Conservation (phyloP, 2,329 filamentous ascomycete species). For the Rutstroemia sp. region DNA sequence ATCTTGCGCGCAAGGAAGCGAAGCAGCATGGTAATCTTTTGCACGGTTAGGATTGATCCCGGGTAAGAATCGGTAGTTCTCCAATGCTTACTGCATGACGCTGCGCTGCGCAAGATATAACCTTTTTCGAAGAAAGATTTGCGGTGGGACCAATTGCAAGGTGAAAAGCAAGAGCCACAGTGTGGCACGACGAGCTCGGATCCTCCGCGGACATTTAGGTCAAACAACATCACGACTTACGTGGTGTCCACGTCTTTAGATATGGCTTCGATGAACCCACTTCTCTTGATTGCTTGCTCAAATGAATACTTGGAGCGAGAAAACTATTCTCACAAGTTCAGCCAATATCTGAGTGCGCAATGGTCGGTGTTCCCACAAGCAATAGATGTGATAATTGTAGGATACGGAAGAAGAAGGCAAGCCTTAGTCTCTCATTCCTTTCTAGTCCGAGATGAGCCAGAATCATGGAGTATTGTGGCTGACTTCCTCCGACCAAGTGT, state of each 20-base stretch:
- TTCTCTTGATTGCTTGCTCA: too few relatives aligned
- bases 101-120: slow-evolving; percentile 1
- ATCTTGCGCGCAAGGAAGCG: too few relatives aligned
- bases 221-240: neutral
- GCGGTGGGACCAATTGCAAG: neutral
- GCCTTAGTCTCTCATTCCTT: neutral
- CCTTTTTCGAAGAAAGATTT: neutral
- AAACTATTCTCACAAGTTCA: neutral
- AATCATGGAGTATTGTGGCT: neutral
- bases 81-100: neutral
- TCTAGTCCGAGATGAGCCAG: neutral
- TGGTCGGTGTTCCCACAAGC: slow-evolving; percentile 14
- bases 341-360: neutral
- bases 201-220: neutral
- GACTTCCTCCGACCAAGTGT: slow-evolving; percentile 5
- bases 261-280: neutral
- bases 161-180: neutral
- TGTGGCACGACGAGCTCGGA: neutral
- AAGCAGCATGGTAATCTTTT: too few relatives aligned
- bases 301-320: too few relatives aligned
- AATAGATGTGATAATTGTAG: slow-evolving; percentile 16
- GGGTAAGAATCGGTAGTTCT: too few relatives aligned
- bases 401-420: slow-evolving; percentile 17
- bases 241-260: neutral
- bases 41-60: too few relatives aligned